phyloP scores from a whole-genome alignment of 2,329 filamentous ascomycete species.

The Diaporthe sp. region DNA sequence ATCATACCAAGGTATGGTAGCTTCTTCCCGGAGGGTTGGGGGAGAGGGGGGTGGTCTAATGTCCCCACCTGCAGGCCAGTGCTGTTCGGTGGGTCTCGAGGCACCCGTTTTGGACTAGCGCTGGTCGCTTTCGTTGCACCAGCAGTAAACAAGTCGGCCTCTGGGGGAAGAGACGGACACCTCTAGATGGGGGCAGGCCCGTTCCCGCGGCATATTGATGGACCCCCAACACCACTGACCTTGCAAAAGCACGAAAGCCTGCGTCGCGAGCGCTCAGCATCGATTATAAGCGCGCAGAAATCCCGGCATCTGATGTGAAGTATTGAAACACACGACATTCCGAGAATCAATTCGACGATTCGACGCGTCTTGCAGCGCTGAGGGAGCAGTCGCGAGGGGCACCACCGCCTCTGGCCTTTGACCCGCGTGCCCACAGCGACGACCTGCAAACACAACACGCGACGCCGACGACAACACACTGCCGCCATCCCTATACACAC shows the following conservation, averaged over 20 bases:
- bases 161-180: slow-evolving; percentile 7
- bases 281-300: slow-evolving; percentile 40
- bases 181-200: slow-evolving; percentile 33
- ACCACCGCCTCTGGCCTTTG: slow-evolving; percentile 12
- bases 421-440: slow-evolving; percentile 23
- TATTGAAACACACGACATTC: slow-evolving; percentile 5
- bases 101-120: slow-evolving; percentile 35
- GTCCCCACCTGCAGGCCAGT: background rate
- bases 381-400: slow-evolving; percentile 39
- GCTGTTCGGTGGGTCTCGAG: slow-evolving; percentile 6
- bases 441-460: slow-evolving; percentile 29
- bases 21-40: too few relatives aligned
- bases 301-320: slow-evolving; percentile 28
- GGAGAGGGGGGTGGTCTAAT: background rate
- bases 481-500: background rate
- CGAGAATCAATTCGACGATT: slow-evolving; percentile 16
- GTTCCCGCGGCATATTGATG: slow-evolving; percentile 37
- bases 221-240: slow-evolving; percentile 15
- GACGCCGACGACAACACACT: slow-evolving; percentile 23
- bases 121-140: background rate
- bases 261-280: slow-evolving; percentile 38
- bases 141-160: slow-evolving; percentile 38
- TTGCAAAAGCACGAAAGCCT: slow-evolving; percentile 28
- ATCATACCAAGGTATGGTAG: background rate
- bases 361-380: slow-evolving; percentile 38